These are phyloP conservation scores for Lunularia cruciata DNA, from an alignment of 225 moss, liverwort and hornwort species.

Conservation along the genomic window DNA sequence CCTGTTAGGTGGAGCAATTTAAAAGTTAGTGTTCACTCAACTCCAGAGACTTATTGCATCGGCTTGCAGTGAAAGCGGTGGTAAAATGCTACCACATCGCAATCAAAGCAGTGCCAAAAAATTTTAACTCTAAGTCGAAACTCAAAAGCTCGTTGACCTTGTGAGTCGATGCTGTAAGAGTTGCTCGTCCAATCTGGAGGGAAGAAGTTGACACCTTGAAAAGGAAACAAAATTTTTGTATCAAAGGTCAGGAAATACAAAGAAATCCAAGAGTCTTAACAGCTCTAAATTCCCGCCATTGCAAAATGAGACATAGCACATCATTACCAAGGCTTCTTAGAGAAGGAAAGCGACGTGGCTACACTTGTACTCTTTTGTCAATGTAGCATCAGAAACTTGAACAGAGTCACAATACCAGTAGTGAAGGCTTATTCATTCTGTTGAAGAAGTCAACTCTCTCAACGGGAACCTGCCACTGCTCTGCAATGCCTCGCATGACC, in stretches of 20 bases:
- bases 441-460: constrained; percentile 65
- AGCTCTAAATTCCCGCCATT: neutral
- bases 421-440: constrained; percentile 64
- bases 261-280: neutral
- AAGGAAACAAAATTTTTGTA: neutral
- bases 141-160: constrained; percentile 21
- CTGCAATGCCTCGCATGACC: constrained; percentile 65
- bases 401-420: constrained; percentile 32
- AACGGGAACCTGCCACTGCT: constrained; percentile 66
- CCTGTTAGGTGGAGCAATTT: constrained; percentile 41
- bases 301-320: neutral
- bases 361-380: neutral
- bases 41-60: too few species aligned
- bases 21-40: neutral
- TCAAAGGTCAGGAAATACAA: neutral
- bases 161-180: constrained; percentile 21
- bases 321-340: neutral
- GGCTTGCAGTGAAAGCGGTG: too few species aligned
- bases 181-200: constrained; percentile 73
- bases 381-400: neutral
- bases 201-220: constrained; percentile 58
- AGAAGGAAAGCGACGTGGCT: too few species aligned
- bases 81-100: too few species aligned
- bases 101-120: too few species aligned
- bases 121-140: too few species aligned